phyloP scores from a whole-genome alignment of 2,329 filamentous ascomycete genomes.

The Fusarium citri region DNA sequence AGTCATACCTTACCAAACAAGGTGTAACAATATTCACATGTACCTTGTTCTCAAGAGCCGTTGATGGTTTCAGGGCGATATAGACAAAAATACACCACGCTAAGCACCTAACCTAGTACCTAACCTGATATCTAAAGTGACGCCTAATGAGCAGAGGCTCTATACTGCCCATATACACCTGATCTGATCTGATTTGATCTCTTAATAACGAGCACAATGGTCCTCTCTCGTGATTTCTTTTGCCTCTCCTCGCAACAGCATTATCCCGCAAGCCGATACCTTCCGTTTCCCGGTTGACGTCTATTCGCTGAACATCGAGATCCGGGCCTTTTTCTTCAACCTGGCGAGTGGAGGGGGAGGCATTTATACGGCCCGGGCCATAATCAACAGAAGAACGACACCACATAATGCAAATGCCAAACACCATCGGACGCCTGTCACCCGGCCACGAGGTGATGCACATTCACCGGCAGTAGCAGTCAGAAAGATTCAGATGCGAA shows the following conservation, averaged over 20 bases:
- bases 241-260: conserved; percentile 7
- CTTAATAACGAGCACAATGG: neutral
- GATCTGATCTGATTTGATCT: neutral
- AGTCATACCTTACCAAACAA: conserved; percentile 1
- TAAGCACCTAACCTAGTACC: neutral
- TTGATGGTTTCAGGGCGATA: conserved; percentile 7
- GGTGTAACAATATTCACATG: conserved; percentile 1
- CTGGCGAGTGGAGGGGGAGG: conserved; percentile 24
- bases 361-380: conserved; percentile 16
- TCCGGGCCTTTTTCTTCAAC: conserved; percentile 35
- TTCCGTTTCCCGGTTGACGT: conserved; percentile 25
- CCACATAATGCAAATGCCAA: conserved; percentile 20
- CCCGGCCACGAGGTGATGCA: conserved; percentile 22
- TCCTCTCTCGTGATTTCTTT: conserved; percentile 10
- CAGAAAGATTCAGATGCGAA: conserved; percentile 19
- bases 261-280: conserved; percentile 37
- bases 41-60: conserved; percentile 21
- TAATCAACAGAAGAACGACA: conserved; percentile 8
- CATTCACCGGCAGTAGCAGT: conserved; percentile 15
- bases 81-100: neutral
- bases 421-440: conserved; percentile 33
- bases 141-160: neutral
- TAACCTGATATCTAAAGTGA: neutral
- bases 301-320: conserved; percentile 24
- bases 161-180: neutral